Percentiles rank a stretch among this genome's conserved stretches.
Conservation (phyloP, 352 stramenopile genomes). For the Globisporangium abappressorium region DNA sequence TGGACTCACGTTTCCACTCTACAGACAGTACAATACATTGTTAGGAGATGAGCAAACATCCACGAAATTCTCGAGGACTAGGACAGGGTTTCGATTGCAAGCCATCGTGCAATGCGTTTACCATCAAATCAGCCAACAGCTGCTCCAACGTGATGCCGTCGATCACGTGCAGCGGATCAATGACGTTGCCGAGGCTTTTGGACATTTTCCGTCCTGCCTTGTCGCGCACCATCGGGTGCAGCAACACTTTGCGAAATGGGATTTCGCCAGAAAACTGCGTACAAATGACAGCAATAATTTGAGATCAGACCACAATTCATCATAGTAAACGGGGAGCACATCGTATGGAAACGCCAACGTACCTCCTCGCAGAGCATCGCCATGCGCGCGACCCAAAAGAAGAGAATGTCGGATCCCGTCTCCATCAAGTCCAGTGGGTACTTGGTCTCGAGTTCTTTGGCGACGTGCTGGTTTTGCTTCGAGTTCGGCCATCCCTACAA, state of each 20-base stretch:
- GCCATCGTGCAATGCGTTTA: constrained; percentile 9
- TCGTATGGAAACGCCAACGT: not conserved
- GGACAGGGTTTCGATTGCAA: not conserved
- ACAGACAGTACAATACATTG: not conserved
- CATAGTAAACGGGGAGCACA: not conserved
- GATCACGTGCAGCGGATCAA: constrained; percentile 99
- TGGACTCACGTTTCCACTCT: constrained; percentile 58
- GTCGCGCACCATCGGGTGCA: constrained; percentile 99
- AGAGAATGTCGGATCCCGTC: constrained; percentile 98
- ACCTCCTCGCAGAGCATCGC: constrained; percentile 99
- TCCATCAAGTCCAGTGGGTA: constrained; percentile 82
- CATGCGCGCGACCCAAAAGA: constrained; percentile 99
- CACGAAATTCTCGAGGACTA: too few relatives aligned
- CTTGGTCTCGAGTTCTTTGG: constrained; percentile 27
- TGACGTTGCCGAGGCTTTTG: constrained; percentile 99
- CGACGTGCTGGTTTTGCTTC: constrained; percentile 36
- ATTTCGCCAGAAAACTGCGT: constrained; percentile 89
- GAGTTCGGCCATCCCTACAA: constrained; percentile 92
- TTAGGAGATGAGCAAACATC: not conserved
- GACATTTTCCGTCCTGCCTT: constrained; percentile 99
- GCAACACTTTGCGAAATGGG: constrained; percentile 98
- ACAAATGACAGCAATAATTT: not conserved
- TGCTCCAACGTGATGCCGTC: constrained; percentile 93
- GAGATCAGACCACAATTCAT: not conserved
- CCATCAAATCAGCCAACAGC: constrained; percentile 91